Conservation (phyloP, 1,284 basidiomycete species). For the Trametes versicolor region DNA sequence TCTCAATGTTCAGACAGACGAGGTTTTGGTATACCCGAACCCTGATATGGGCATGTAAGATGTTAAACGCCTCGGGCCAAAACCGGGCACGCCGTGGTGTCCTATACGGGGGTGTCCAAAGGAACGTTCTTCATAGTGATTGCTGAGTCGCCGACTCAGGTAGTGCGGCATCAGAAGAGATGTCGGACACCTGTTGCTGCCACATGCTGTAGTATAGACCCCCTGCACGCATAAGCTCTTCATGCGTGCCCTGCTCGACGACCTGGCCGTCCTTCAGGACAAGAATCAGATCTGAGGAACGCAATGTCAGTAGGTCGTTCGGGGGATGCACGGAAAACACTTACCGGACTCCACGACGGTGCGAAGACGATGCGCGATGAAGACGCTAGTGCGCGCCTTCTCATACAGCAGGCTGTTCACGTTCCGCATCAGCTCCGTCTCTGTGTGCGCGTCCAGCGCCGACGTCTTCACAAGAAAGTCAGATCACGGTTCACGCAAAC, state of each 20-base stretch:
- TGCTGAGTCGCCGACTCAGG: conserved; percentile 13
- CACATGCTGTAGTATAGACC: conserved; percentile 91
- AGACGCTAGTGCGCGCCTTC: conserved; percentile 90
- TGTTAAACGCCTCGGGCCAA: neutral
- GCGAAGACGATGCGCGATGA: conserved; percentile 92
- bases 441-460: conserved; percentile 93
- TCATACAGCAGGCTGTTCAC: conserved; percentile 85
- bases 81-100: neutral
- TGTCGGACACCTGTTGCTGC: conserved; percentile 73
- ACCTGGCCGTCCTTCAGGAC: conserved; percentile 89
- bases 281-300: conserved; percentile 80
- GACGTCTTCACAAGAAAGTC: conserved; percentile 71
- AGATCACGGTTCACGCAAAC: neutral
- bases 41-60: neutral
- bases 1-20: neutral
- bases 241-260: conserved; percentile 92
- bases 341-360: conserved; percentile 90
- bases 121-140: conserved; percentile 2
- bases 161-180: conserved; percentile 27
- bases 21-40: neutral
- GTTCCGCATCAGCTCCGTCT: conserved; percentile 95
- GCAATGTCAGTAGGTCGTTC: conserved; percentile 2
- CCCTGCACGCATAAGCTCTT: conserved; percentile 75
- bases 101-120: neutral
- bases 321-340: conserved; percentile 39